These are phyloP conservation scores for Akebia trifoliata DNA, from an alignment of 164 flowering plant species.

Conservation along the genomic window DNA sequence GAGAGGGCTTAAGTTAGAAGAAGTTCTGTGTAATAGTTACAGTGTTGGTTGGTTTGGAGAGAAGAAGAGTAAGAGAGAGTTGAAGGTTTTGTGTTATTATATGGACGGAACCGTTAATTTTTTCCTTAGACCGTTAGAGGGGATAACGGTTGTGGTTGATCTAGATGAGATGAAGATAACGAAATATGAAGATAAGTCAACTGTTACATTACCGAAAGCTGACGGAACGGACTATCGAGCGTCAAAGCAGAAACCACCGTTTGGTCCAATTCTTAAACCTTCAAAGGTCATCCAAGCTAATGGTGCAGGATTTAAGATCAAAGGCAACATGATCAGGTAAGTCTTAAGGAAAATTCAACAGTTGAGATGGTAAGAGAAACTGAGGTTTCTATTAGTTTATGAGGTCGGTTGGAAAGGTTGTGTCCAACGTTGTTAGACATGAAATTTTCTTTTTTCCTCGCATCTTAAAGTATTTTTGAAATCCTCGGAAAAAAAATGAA, in stretches of 20 bases:
- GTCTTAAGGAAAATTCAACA: too few species aligned
- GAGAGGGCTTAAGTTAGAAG: constrained; percentile 41
- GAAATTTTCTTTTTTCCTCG: too few species aligned
- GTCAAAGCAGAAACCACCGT: constrained; percentile 27
- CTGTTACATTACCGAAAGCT: constrained; percentile 36
- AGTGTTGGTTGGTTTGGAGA: constrained; percentile 59
- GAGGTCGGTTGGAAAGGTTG: too few species aligned
- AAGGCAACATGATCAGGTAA: constrained; percentile 32
- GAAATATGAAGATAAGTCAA: constrained; percentile 26
- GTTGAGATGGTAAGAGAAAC: too few species aligned
- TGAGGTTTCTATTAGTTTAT: too few species aligned
- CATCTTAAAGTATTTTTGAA: too few species aligned
- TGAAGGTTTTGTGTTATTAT: constrained; percentile 33
- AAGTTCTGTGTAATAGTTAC: constrained; percentile 30
- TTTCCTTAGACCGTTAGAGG: constrained; percentile 47
- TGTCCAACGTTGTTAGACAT: too few species aligned
- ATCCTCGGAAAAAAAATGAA: too few species aligned
- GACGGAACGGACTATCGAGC: constrained; percentile 42
- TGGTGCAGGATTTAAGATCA: constrained; percentile 33
- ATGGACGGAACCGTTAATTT: constrained; percentile 37
- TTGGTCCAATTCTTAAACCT: constrained; percentile 14
- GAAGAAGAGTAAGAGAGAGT: constrained; percentile 15
- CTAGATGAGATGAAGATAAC: constrained; percentile 42
- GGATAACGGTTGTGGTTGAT: constrained; percentile 41
- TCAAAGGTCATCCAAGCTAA: constrained; percentile 24